Evolutionary conservation across 352 stramenopile species (phyloP), one percentile per base, ranked within the genome.

Genomic region (Lagenidium giganteum): DNA sequence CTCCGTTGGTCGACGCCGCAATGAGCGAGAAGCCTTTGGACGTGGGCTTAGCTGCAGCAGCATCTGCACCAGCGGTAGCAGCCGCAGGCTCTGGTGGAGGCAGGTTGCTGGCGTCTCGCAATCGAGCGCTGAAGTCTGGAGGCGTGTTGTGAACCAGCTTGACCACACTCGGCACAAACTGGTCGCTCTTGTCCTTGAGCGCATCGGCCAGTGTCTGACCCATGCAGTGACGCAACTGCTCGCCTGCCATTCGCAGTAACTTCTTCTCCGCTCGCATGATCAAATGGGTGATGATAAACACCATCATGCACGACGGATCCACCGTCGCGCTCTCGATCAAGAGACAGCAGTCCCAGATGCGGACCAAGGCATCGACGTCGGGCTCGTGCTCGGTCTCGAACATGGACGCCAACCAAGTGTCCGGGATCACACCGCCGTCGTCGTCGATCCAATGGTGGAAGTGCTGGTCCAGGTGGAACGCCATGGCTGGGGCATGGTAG

Each of bases 381-480:
- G 50, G 50, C 14, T 74, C 48, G 8, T 42, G 51, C 22, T 83
- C 62, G 5, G 44, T 65, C 42, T 93, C 81, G 24, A 90, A 90
- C 48, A 93, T 73, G 3, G 81, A 91, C 8, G 49, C 51, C n/a
- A 93, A 18, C 81, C 81, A 93, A 18, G 70, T 63, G 33, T 88
- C 75, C 4, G 68, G 67, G 22, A 93, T 67, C 12, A 62, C 63
- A 1, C 47, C 47, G 33, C 41, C 9, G 23, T 59, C 54, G 16
- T 71, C 51, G 31, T 70, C 72, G n/a, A n/a, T n/a, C 81, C 81
- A 91, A 17, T 69, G 65, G 13, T 76, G 67, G 18, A 86, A 88
- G 31, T 86, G 64, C 27, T 88, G 66, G 23, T 83, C 73, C n/a
- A 93, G 54, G 39, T 93, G 73, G 23, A 81, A 76, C n/a, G 76